Evolutionary conservation across 2,329 filamentous ascomycete species (phyloP), one percentile per base, ranked within the genome.

Genomic region (Coniella lustricola): DNA sequence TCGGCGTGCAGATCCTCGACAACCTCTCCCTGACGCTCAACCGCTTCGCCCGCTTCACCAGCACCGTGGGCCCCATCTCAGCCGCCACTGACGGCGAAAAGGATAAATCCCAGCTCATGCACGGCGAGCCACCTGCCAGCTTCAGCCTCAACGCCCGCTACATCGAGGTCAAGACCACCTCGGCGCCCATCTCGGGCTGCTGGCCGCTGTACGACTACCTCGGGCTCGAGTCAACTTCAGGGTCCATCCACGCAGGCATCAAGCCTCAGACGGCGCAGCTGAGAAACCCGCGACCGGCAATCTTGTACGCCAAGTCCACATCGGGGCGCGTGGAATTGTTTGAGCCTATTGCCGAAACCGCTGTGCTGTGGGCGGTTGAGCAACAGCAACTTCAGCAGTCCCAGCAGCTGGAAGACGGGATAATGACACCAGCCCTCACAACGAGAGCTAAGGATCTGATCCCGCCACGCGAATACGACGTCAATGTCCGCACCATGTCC

Each of bases 151-250:
- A 68, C 47, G 70, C 71, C 1, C 67, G 71, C 29, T 56, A 65
- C 43, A 68, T 74, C 48, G 57, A 64, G 22, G 64, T 73, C 13
- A 54, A 59, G 21, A 73, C 74, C 16, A 65, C 67, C 3, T 67
- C 72, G 1, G 72, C 72, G 7, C 43, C 60, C 13, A 68, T 80
- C 52, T 50, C 51, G 13, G 76, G 76, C 25, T 68, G 66, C 59
- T 78, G 73, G 64, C 73, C 76, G 1, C 63, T 79, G 1, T 73
- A 71, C 57, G 72, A 77, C 55, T 60, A 67, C 25, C 66, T 80
- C 12, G 61, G 50, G 16, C 59, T 78, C n/a, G 55, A 61, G 16
- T 68, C 71, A 7, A 62, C 64, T 0, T 72, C 75, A 0, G 76
- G 76, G 40, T 55, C 63, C 45, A 60, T 78, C 48, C 50, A 50